Base-by-base conservation (phyloP, 2,329 filamentous ascomycete genomes). In the Aspergillus neotritici region DNA sequence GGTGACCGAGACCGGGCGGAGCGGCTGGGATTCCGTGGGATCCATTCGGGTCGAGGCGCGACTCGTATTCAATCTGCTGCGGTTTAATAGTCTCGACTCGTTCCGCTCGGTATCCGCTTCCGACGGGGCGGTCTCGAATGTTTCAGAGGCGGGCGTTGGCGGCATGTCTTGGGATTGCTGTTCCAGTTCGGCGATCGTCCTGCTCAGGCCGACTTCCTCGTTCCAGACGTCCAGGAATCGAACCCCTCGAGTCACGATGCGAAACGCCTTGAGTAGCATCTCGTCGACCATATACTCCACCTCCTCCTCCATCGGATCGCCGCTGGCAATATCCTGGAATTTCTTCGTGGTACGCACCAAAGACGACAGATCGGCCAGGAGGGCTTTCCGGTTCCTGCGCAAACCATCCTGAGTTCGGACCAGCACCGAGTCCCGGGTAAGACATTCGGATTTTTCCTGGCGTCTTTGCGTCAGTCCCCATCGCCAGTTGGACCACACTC, bases 191-290 rank as follows among this genome's bases (percentile, higher is more conserved):
- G 61, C 61, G 31, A 69, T 68, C 7, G 64, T 62, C 58, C 63
- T 60, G 41, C 63, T 66, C 53, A 72, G 58, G 13, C 69, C 68
- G 59, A 72, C 71, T 39, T 72, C 67, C 49, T 73, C 85, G 31
- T 86, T 83, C 70, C 93, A 83, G 2, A 91, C 77, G 55, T 98
- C 93, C 33, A 95, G 76, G 59, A 98, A 97, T 34, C 84, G 79
- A 17, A 96, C 88, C 11, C 87, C 89, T 56, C 91, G 83, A 37
- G 84, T 91, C n/a, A 95, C 86, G 40, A 97, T 89, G 61, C 86
- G 89, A 72, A 95, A 97, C 0, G 90, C 90, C 64, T 90, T 93
- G 41, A 94, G 71, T 16, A 97, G 86, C 79, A 97, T 88, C 63
- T 95, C 87, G 59, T 97, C 91, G 44, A 96, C 79, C 44, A 91